Conservation (phyloP, 768 basidiomycete species). For the Tricholoma terreum region DNA sequence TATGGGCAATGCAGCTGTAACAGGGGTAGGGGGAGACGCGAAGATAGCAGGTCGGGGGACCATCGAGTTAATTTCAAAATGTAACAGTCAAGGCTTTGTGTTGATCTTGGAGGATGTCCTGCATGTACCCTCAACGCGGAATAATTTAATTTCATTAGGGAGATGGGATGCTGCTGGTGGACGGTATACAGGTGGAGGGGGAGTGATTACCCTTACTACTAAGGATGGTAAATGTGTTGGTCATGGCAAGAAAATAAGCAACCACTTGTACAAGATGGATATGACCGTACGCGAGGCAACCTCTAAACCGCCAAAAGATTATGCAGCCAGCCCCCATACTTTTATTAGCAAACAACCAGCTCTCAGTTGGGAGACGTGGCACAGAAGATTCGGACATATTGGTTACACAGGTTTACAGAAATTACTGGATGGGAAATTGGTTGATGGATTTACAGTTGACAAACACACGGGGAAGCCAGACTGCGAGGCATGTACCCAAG, state of each 20-base stretch:
- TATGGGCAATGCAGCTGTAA: too few species aligned
- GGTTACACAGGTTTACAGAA: not conserved
- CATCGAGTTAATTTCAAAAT: too few species aligned
- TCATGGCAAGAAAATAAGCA: not conserved
- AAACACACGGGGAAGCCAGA: not conserved
- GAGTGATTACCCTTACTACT: not conserved
- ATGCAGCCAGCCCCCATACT: not conserved
- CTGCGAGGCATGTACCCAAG: not conserved
- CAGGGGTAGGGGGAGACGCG: too few species aligned
- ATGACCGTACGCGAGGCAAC: not conserved
- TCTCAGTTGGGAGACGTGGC: conserved; percentile 3
- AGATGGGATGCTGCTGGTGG: conserved; percentile 8
- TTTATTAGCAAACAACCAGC: not conserved
- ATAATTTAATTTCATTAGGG: too few species aligned
- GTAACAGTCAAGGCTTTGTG: too few species aligned
- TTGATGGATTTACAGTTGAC: not conserved
- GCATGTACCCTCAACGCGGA: too few species aligned
- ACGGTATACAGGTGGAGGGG: not conserved
- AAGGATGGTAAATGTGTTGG: not conserved
- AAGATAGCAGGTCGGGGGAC: too few species aligned
- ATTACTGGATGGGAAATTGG: not conserved
- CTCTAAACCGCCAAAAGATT: not conserved
- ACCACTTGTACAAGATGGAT: not conserved
- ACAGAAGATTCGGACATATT: conserved; percentile 1
- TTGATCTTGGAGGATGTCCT: too few species aligned